Percentiles rank a stretch among this genome's conserved stretches.
phyloP scores from a whole-genome alignment of 805 yeast genomes.

The Cyberlindnera xylosilytica region DNA sequence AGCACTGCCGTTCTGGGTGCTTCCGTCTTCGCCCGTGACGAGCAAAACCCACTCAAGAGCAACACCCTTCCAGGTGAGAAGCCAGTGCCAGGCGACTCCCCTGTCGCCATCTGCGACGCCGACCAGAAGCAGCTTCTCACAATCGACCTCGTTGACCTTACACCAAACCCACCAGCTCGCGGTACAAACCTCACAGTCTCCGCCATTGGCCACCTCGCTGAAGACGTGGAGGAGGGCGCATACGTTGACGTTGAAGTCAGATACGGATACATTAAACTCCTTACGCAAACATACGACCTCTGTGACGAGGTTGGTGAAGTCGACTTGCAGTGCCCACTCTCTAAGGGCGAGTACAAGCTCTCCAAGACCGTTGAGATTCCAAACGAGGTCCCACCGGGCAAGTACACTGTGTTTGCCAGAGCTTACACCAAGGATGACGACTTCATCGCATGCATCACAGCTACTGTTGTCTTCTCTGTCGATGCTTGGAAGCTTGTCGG shows the following conservation, averaged over 20 bases:
- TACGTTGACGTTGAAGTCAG: slow-evolving; percentile 92
- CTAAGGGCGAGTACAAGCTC: slow-evolving; percentile 63
- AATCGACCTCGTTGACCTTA: slow-evolving; percentile 54
- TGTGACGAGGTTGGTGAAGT: slow-evolving; percentile 86
- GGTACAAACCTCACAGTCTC: slow-evolving; percentile 79
- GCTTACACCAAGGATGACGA: slow-evolving; percentile 86
- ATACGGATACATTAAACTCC: slow-evolving; percentile 84
- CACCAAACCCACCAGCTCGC: slow-evolving; percentile 86
- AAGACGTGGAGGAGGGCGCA: slow-evolving; percentile 74
- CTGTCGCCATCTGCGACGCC: slow-evolving; percentile 74
- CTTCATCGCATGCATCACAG: slow-evolving; percentile 79
- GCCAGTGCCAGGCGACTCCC: slow-evolving; percentile 91
- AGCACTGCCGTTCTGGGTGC: slow-evolving; percentile 4
- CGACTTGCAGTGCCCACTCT: slow-evolving; percentile 81
- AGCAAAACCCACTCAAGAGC: slow-evolving; percentile 15
- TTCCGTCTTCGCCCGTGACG: slow-evolving; percentile 18
- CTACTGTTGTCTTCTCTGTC: slow-evolving; percentile 49
- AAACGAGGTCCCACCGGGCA: slow-evolving; percentile 92
- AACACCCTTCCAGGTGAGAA: slow-evolving; percentile 39
- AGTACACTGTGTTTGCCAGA: slow-evolving; percentile 79
- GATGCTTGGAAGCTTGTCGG: slow-evolving; percentile 28
- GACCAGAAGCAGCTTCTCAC: slow-evolving; percentile 58
- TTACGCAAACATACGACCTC: slow-evolving; percentile 88
- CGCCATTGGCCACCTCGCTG: slow-evolving; percentile 64
- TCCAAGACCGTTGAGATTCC: slow-evolving; percentile 81